A percentile compares a stretch with the other conserved stretches of the same genome.
Evolutionary conservation across 2,329 filamentous ascomycete genomes (phyloP).

Genomic region (Colletotrichum paranaense): DNA sequence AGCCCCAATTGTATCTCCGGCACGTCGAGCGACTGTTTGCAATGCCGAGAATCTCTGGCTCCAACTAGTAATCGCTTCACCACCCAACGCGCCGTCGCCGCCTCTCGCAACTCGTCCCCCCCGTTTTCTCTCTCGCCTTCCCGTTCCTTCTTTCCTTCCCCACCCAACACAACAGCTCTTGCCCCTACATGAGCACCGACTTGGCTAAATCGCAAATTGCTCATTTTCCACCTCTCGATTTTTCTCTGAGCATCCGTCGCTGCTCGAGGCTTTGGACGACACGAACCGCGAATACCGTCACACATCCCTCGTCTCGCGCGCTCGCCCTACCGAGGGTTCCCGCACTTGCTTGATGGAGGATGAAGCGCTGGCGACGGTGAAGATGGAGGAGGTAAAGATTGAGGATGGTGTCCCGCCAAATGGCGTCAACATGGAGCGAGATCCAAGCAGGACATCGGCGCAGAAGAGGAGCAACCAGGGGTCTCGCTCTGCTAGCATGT

Average conservation of each 20-base stretch:
- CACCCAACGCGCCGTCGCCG: slow-evolving; percentile 33
- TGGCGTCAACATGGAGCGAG: slow-evolving; percentile 52
- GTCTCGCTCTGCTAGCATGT: slow-evolving; percentile 55
- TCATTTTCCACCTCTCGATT: neutral
- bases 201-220: slow-evolving; percentile 9
- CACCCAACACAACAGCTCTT: slow-evolving; percentile 26
- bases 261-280: slow-evolving; percentile 15
- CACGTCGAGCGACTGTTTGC: slow-evolving; percentile 23
- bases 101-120: slow-evolving; percentile 27
- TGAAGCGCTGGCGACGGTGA: slow-evolving; percentile 52
- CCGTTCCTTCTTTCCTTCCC: slow-evolving; percentile 25
- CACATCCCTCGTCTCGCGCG: slow-evolving; percentile 20
- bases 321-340: slow-evolving; percentile 24
- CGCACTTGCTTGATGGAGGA: slow-evolving; percentile 49
- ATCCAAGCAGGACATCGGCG: slow-evolving; percentile 47
- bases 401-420: slow-evolving; percentile 51
- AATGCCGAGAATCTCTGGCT: slow-evolving; percentile 35
- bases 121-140: slow-evolving; percentile 27
- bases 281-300: slow-evolving; percentile 15
- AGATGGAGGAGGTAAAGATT: slow-evolving; percentile 58
- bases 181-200: slow-evolving; percentile 25
- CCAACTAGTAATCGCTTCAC: slow-evolving; percentile 30
- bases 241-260: slow-evolving; percentile 13
- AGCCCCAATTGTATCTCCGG: neutral
- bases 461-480: slow-evolving; percentile 52